Base-by-base conservation (phyloP, 768 basidiomycete genomes). In the Coprinopsis cinerea region DNA sequence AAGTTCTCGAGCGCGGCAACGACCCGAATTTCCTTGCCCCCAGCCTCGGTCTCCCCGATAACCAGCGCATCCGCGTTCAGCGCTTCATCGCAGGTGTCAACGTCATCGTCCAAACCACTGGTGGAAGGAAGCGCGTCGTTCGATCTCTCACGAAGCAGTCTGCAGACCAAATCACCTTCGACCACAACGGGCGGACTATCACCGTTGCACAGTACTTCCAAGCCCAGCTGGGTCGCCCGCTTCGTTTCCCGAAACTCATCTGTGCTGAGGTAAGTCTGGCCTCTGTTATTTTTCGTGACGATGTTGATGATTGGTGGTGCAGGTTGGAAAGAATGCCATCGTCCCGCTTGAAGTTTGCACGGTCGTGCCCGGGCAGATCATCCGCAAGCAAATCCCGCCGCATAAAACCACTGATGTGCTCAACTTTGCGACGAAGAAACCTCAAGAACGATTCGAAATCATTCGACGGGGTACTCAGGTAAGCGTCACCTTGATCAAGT, bases 281-380 rank as follows among this genome's bases (percentile, higher is more conserved):
- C 35, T 62, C 20, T 34, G 18, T 46, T 2, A 32, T 41, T 22
- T 10, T 7, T 35, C 28, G 20, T n/a, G 13, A 14, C 32, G 28
- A 20, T 43, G 23, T 4, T 26, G 37, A 14, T 35, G 22, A 44
- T 28, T 4, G 7, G 9, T 41, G 27, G 43, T 18, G 22, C 26
- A 88, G 85, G 73, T 85, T 11, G 78, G 81, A 3, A 62, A 67
- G 22, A 78, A 77, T 1, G 86, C 87, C 0, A 58, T 82, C 26
- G 69, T 86, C 2, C 88, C 88, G 0, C 61, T 90, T 0, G 88
- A 91, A 55, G 61, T 81, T 1, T 89, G 87, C 58, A 63, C 59
- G 0, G 82, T 90, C 2, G 70, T 75, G 0, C 59, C 70, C 0
- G 88, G 88, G 0, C 88, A 90, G 57, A 78, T 87, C 35, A 77